Evolutionary conservation across 768 basidiomycete species (phyloP), one percentile per base, ranked within the genome.

Genomic region (Amanita phalloides): DNA sequence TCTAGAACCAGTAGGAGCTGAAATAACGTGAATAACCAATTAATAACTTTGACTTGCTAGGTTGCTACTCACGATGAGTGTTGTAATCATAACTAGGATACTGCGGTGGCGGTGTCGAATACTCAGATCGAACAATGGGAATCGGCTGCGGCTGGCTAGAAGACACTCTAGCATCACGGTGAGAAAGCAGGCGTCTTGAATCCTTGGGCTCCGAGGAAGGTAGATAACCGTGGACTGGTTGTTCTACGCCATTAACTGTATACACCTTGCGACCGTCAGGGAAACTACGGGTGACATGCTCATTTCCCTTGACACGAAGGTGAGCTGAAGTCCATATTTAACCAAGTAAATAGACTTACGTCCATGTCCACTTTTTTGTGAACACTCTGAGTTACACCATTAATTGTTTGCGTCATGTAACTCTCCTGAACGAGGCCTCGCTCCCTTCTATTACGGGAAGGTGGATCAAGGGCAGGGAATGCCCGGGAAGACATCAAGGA

Each of bases 191-290:
- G 53, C 47, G 26, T 35, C 54, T 26, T 45, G 49, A 6, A 14
- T 60, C 56, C 37, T 53, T 33, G 41, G 48, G 53, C 48, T 54
- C 48, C 38, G 58, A 30, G 39, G 53, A 53, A 49, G 58, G 59
- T 26, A 71, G 51, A 55, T 65, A 62, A 3, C 64, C 66, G 44
- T 60, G 64, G 46, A 62, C 32, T 23, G 63, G 57, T 54, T 78
- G 77, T 51, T 78, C 74, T 14, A 84, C 63, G 9, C 87, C 87
- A 53, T 90, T 88, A 58, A 90, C 69, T 13, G 77, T 82, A 58
- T 74, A 72, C 2, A 79, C 67, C 60, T 85, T 73, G 39, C 77
- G 76, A 7, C 87, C 87, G 50, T 89, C 84, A 4, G 81, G 77
- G 51, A 75, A 77, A 6, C 72, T 79, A 48, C 79, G 78, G 10